phyloP scores from a whole-genome alignment of 768 basidiomycete genomes.

The Melanogaster broomeanus region DNA sequence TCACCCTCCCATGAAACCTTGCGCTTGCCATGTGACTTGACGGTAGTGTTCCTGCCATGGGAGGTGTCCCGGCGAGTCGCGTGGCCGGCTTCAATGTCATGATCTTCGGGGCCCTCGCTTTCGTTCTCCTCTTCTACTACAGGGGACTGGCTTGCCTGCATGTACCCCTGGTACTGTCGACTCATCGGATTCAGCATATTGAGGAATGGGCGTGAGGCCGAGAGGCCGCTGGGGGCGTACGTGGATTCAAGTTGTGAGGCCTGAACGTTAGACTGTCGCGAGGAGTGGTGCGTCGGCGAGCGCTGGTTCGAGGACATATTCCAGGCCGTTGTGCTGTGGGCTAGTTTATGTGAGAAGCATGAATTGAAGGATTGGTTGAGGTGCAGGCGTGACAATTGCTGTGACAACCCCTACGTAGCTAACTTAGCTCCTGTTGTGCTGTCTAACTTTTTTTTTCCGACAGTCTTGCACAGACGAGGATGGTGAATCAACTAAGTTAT shows the following conservation, averaged over 20 bases:
- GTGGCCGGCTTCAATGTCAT: constrained; percentile 64
- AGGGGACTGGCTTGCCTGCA: constrained; percentile 69
- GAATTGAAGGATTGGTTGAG: constrained; percentile 3
- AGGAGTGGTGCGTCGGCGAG: constrained; percentile 18
- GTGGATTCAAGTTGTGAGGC: constrained; percentile 39
- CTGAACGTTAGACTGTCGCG: constrained; percentile 14
- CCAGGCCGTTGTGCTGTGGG: background rate
- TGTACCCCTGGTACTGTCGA: constrained; percentile 72
- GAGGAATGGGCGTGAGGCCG: constrained; percentile 75
- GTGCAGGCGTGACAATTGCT: no score
- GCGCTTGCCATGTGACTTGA: constrained; percentile 47
- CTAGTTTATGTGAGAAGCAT: background rate
- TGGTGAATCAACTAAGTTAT: background rate
- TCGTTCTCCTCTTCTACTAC: constrained; percentile 71
- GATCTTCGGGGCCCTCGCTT: constrained; percentile 44
- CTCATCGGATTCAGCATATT: constrained; percentile 83
- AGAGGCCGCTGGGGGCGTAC: constrained; percentile 26
- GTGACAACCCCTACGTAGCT: no score
- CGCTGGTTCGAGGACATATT: constrained; percentile 17
- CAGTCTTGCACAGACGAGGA: no score
- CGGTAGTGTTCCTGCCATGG: constrained; percentile 27
- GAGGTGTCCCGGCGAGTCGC: constrained; percentile 35
- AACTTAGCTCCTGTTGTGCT: no score
- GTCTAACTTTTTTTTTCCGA: no score
- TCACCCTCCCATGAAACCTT: constrained; percentile 61